A percentile compares a stretch with the other conserved stretches of the same genome.
Conservation (phyloP, 352 stramenopile genomes). For the Globisporangium paddicum region DNA sequence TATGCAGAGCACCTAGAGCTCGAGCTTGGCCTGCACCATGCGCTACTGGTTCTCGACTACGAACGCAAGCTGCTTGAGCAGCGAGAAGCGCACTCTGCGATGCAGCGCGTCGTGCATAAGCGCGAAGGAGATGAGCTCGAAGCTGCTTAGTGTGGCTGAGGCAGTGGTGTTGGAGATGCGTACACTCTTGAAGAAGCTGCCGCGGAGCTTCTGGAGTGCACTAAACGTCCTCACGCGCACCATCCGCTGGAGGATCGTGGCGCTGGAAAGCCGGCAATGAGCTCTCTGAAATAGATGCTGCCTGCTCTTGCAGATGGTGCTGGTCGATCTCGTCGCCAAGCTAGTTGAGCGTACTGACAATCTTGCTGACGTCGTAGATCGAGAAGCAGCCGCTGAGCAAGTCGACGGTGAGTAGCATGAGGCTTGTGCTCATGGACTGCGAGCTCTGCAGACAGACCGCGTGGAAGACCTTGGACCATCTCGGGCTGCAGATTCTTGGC, state of each 20-base stretch:
- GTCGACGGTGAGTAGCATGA: conserved; percentile 17
- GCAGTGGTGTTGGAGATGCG: neutral
- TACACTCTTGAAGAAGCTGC: neutral
- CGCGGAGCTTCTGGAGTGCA: neutral
- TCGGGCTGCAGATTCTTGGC: conserved; percentile 30
- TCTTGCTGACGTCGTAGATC: neutral
- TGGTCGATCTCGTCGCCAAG: neutral
- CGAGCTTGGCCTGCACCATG: conserved; percentile 26
- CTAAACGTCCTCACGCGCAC: neutral
- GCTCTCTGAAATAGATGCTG: neutral
- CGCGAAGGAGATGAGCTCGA: neutral
- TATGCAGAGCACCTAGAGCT: conserved; percentile 25
- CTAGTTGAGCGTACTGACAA: neutral
- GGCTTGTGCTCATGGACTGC: conserved; percentile 20
- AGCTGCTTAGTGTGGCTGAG: neutral
- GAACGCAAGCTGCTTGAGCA: conserved; percentile 17
- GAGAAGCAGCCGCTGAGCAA: neutral
- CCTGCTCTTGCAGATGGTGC: neutral
- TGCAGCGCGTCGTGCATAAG: neutral
- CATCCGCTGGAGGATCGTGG: neutral
- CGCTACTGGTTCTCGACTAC: conserved; percentile 26
- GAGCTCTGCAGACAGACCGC: conserved; percentile 33
- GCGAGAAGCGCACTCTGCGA: conserved; percentile 7
- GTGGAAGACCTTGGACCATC: conserved; percentile 45
- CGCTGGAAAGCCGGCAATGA: neutral